Evolutionary conservation across 768 basidiomycete species (phyloP).

Genomic region (Mycena vulgaris): DNA sequence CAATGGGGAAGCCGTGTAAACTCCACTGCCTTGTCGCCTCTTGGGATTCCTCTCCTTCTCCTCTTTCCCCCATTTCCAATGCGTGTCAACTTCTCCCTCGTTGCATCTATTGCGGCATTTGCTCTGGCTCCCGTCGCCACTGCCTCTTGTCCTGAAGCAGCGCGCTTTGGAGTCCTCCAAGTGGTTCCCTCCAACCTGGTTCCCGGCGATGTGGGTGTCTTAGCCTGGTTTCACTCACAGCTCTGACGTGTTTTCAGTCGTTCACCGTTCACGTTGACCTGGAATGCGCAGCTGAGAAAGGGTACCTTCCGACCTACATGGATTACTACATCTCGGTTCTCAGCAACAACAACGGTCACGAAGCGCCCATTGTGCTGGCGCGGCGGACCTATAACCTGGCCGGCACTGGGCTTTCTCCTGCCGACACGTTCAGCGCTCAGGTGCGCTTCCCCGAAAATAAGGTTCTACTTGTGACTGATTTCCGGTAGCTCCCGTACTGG

Average conservation of each 20-base stretch:
- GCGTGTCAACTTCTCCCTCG: background rate
- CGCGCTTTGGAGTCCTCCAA: background rate
- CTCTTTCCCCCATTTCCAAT: background rate
- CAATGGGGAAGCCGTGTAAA: too few species aligned
- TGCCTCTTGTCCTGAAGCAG: conserved; percentile 2
- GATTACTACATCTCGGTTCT: conserved; percentile 22
- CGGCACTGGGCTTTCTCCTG: too few species aligned
- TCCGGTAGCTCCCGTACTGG: background rate
- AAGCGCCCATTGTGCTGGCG: conserved; percentile 1
- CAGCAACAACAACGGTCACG: conserved; percentile 19
- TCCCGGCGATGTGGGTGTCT: too few species aligned
- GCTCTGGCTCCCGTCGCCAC: background rate
- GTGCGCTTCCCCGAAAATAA: too few species aligned
- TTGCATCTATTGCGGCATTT: background rate
- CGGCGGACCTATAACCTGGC: background rate
- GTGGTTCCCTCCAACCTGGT: background rate
- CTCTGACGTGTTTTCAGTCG: background rate
- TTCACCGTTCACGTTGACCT: conserved; percentile 20
- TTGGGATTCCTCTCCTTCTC: background rate
- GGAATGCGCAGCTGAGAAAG: background rate
- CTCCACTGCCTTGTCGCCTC: too few species aligned
- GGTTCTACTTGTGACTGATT: too few species aligned
- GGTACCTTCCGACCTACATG: conserved; percentile 22
- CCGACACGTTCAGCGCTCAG: too few species aligned
- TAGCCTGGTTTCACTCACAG: background rate